Base-by-base conservation (phyloP, 2,329 filamentous ascomycete genomes). In the Aspergillus tamarii region DNA sequence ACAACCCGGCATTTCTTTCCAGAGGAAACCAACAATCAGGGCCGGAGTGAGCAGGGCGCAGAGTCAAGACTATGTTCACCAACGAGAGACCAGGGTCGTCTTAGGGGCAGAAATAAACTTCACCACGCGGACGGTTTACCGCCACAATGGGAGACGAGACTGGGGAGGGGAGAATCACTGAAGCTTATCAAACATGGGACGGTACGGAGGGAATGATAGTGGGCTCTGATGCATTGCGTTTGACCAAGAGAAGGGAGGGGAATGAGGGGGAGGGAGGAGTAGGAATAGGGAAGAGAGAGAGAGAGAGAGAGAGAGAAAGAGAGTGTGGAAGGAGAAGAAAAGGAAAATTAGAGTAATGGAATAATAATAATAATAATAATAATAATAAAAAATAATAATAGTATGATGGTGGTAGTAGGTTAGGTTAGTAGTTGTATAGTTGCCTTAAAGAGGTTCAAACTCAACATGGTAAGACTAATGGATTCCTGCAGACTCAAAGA, bases 111-210 rank as follows among this genome's bases (percentile, higher is more conserved):
- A 19, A 58, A 30, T 30, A 43, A 48, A 52, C 52, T 54, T 32
- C 52, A 54, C 50, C 50, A 55, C 52, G 52, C 52, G 52, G 52
- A 32, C n/a, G 57, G 55, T 30, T 30, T 46, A 28, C 54, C 26
- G 53, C 36, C 34, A 56, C 50, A 11, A 60, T 52, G 58, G 59
- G 45, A 34, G 54, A 58, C 16, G 21, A 43, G 32, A 41, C 41
- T 4, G 28, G 21, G 34, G 4, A 26, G 26, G 34, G 36, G 64
- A 43, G 43, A 61, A 62, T 62, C 60, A 21, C 28, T 26, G 28
- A 21, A 57, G 43, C 48, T 43, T 53, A 63, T 63, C 60, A 60
- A 63, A 60, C 43, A 59, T 16, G 21, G 28, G 23, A 52, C 21
- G 43, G 45, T 12, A 48, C 28, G 45, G 41, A 26, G 46, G 23